Evolutionary conservation across 441 rosid species (phyloP).

Genomic region (Erodium texanum): DNA sequence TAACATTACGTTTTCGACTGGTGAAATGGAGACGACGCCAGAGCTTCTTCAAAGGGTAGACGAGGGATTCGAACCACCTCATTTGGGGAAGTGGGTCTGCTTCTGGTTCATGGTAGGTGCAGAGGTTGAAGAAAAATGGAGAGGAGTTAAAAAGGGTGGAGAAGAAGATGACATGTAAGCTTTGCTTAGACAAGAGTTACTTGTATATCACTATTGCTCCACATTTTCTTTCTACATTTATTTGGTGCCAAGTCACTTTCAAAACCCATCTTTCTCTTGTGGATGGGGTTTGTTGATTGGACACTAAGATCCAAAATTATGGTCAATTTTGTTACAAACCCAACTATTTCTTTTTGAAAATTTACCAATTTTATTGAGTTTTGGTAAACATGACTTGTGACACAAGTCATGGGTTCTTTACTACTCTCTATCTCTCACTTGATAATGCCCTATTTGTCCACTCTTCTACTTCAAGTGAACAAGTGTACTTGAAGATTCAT

Average conservation of each 20-base stretch:
- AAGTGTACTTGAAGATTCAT: constrained; percentile 7
- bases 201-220: constrained; percentile 13
- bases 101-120: constrained; percentile 20
- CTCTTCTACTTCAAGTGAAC: not conserved
- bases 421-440: not conserved
- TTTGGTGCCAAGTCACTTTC: constrained; percentile 23
- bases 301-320: not conserved
- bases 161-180: not conserved
- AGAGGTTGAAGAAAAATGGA: constrained; percentile 27
- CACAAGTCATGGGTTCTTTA: constrained; percentile 9
- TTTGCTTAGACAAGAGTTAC: constrained; percentile 16
- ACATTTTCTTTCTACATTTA: not conserved
- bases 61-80: constrained; percentile 18
- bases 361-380: not conserved
- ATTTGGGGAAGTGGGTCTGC: constrained; percentile 11
- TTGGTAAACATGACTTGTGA: constrained; percentile 1
- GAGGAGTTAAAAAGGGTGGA: not conserved
- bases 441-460: not conserved
- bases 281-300: not conserved
- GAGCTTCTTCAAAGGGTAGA: constrained; percentile 19
- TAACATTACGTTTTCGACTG: constrained; percentile 4
- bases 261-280: not conserved
- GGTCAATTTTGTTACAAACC: constrained; percentile 18
- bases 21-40: constrained; percentile 11
- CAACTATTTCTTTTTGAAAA: not conserved